A percentile compares a stretch with the other conserved stretches of the same genome.
These are phyloP conservation scores for Lactarius trivialis DNA, from an alignment of 768 basidiomycete species.

Conservation along the genomic window DNA sequence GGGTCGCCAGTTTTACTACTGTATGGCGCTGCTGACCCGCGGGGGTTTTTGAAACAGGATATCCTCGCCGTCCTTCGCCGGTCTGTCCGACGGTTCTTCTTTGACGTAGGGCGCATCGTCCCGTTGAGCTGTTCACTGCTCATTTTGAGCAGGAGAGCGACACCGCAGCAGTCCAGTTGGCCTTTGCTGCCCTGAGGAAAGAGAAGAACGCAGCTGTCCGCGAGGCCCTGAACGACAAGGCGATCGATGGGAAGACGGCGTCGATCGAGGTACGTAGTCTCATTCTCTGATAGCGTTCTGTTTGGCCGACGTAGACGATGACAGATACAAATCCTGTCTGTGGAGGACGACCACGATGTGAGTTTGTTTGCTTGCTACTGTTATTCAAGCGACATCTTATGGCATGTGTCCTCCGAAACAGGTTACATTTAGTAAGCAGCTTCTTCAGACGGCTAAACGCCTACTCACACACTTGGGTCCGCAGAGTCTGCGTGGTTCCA, in stretches of 20 bases:
- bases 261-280: slow-evolving; percentile 2
- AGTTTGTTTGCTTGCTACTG: neutral
- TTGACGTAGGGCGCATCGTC: slow-evolving; percentile 1
- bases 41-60: slow-evolving; percentile 1
- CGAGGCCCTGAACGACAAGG: slow-evolving; percentile 6
- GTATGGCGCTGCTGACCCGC: neutral
- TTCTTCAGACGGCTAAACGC: neutral
- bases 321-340: slow-evolving; percentile 9
- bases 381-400: neutral
- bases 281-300: neutral
- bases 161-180: slow-evolving; percentile 2
- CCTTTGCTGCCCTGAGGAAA: slow-evolving; percentile 5
- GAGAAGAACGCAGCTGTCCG: slow-evolving; percentile 2
- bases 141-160: slow-evolving; percentile 9
- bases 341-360: slow-evolving; percentile 9
- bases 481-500: slow-evolving; percentile 9
- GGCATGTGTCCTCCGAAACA: neutral
- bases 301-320: neutral
- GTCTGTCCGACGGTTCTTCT: slow-evolving; percentile 12
- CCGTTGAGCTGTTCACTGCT: neutral
- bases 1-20: neutral
- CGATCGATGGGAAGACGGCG: neutral
- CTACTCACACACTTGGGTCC: neutral
- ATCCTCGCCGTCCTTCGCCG: slow-evolving; percentile 9
- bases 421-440: slow-evolving; percentile 7